Conservation (phyloP, 2,329 filamentous ascomycete species). For the Curvularia hawaiiensis region DNA sequence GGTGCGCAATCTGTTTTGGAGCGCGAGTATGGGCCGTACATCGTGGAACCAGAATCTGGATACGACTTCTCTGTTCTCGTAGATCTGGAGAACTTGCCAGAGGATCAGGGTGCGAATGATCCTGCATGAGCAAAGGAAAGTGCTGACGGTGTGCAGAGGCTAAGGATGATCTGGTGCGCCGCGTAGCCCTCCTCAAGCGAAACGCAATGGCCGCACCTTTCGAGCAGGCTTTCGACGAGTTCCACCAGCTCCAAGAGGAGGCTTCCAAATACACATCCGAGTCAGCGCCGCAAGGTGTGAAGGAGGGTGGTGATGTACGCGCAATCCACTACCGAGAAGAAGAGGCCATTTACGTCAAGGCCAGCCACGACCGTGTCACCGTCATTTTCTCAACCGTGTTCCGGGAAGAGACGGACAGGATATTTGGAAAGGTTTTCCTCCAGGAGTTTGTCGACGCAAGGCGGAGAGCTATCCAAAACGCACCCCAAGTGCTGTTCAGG, state of each 20-base stretch:
- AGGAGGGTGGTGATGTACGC: constrained; percentile 90
- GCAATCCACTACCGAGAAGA: constrained; percentile 98
- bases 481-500: constrained; percentile 94
- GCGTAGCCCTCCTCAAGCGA: constrained; percentile 91
- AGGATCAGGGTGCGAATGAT: constrained; percentile 66
- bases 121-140: not conserved
- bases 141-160: constrained; percentile 64
- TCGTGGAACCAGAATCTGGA: constrained; percentile 82
- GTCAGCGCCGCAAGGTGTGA: constrained; percentile 86
- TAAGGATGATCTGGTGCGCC: constrained; percentile 82
- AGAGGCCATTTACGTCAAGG: constrained; percentile 98
- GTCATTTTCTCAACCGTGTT: constrained; percentile 99
- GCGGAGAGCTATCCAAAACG: constrained; percentile 94
- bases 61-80: constrained; percentile 96
- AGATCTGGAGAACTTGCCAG: constrained; percentile 85
- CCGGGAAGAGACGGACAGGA: constrained; percentile 93
- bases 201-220: constrained; percentile 99
- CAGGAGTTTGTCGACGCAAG: constrained; percentile 95
- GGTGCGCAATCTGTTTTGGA: constrained; percentile 90
- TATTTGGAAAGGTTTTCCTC: constrained; percentile 97
- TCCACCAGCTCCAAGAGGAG: constrained; percentile 83
- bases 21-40: constrained; percentile 92
- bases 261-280: constrained; percentile 93
- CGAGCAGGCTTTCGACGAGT: constrained; percentile 94
- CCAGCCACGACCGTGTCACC: constrained; percentile 94